phyloP scores from a whole-genome alignment of 1,139 yeast genomes.

The Hanseniaspora uvarum region DNA sequence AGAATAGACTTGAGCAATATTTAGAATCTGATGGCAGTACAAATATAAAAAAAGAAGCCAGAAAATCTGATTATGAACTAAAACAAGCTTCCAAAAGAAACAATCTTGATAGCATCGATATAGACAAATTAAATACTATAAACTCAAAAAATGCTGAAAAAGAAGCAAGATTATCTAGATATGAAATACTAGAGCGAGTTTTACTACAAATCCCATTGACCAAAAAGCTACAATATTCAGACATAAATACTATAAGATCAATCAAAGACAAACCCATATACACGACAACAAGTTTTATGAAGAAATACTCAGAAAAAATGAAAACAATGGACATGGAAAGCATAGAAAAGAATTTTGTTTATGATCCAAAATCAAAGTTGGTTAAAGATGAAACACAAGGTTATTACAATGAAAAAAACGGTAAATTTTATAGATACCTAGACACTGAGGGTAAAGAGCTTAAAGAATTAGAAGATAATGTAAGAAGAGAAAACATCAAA shows the following conservation, averaged over 20 bases:
- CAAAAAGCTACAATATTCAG: constrained; percentile 17
- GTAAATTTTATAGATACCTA: constrained; percentile 30
- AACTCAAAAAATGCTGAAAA: constrained; percentile 11
- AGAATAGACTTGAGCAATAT: constrained; percentile 13
- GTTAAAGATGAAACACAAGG: constrained; percentile 29
- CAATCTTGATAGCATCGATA: constrained; percentile 15
- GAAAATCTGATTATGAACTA: constrained; percentile 22
- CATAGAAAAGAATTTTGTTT: constrained; percentile 23
- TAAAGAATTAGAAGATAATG: constrained; percentile 21
- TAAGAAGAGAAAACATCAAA: constrained; percentile 24
- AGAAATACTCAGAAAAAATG: constrained; percentile 2
- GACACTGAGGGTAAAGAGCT: constrained; percentile 30
- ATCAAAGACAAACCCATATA: constrained; percentile 29
- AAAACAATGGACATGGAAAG: constrained; percentile 9
- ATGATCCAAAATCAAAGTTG: constrained; percentile 32
- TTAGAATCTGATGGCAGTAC: neutral
- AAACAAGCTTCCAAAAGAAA: constrained; percentile 21
- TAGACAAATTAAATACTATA: constrained; percentile 5
- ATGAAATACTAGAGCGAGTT: constrained; percentile 8
- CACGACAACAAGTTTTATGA: constrained; percentile 17
- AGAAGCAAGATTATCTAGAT: neutral
- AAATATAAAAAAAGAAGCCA: neutral
- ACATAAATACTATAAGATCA: constrained; percentile 28
- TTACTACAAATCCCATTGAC: constrained; percentile 13
- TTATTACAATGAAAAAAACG: constrained; percentile 28